These are phyloP conservation scores for Cercospora sp. DNA, from an alignment of 2,329 filamentous ascomycete genomes.

Conservation along the genomic window DNA sequence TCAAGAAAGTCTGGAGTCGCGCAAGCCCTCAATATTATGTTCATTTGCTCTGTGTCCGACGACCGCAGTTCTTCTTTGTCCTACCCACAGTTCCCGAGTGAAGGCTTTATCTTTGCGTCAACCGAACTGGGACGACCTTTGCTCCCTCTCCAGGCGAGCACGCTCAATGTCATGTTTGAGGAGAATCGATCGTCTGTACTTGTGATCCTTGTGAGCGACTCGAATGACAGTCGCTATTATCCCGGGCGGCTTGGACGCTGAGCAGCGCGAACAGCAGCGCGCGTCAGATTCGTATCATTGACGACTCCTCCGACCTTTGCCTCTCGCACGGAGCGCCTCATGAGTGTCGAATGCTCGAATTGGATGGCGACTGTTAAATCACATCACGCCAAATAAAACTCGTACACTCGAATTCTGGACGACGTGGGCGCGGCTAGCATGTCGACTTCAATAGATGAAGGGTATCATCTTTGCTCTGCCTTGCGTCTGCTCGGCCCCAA, in stretches of 20 bases:
- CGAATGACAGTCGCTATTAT: neutral
- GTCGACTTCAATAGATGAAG: conserved; percentile 45
- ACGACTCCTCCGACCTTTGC: neutral
- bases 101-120: neutral
- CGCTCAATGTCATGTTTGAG: neutral
- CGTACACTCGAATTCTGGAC: neutral
- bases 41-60: neutral
- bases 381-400: neutral
- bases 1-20: neutral
- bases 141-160: neutral
- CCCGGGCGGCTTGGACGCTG: neutral
- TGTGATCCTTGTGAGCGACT: neutral
- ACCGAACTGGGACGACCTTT: neutral
- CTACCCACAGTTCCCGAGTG: neutral
- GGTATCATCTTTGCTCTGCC: conserved; percentile 76
- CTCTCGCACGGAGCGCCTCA: neutral
- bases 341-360: neutral
- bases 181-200: neutral
- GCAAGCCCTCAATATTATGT: neutral
- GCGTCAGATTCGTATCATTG: neutral
- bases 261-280: neutral
- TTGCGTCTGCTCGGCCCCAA: conserved; percentile 64
- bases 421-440: neutral
- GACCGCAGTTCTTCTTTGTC: neutral
- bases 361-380: neutral